Percentiles rank a stretch among this genome's conserved stretches.
Evolutionary conservation across 148 eudicot genomes (phyloP).

Genomic region (Fallopia convolvulus): DNA sequence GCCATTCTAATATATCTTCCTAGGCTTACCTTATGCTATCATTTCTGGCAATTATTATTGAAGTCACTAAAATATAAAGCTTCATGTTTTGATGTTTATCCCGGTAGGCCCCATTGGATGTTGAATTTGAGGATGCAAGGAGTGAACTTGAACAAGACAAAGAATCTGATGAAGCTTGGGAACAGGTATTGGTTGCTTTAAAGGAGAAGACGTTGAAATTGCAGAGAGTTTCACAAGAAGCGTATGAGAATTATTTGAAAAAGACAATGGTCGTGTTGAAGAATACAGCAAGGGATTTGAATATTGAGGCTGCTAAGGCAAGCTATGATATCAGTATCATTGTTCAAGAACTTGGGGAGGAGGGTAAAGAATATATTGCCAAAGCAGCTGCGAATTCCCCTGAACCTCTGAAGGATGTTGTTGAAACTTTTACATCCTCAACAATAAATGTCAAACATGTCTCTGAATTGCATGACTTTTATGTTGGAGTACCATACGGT

Average conservation of each 20-base stretch:
- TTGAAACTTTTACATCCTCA: slow-evolving; percentile 67
- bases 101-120: slow-evolving; percentile 40
- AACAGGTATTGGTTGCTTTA: slow-evolving; percentile 55
- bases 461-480: slow-evolving; percentile 66
- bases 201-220: slow-evolving; percentile 73
- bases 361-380: slow-evolving; percentile 52
- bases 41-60: neutral
- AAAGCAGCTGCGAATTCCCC: slow-evolving; percentile 71
- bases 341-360: slow-evolving; percentile 59
- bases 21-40: neutral
- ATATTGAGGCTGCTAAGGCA: slow-evolving; percentile 84
- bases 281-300: slow-evolving; percentile 58
- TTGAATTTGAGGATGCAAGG: slow-evolving; percentile 39
- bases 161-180: slow-evolving; percentile 76
- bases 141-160: slow-evolving; percentile 34
- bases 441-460: slow-evolving; percentile 48
- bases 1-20: neutral
- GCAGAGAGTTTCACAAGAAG: slow-evolving; percentile 81
- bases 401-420: slow-evolving; percentile 82
- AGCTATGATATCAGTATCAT: slow-evolving; percentile 49
- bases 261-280: slow-evolving; percentile 52
- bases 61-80: neutral
- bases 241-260: slow-evolving; percentile 59
- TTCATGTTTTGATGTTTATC: neutral
- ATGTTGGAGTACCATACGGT: slow-evolving; percentile 92